Base-by-base conservation (phyloP, 257 asterid genomes). In the Echium plantagineum region DNA sequence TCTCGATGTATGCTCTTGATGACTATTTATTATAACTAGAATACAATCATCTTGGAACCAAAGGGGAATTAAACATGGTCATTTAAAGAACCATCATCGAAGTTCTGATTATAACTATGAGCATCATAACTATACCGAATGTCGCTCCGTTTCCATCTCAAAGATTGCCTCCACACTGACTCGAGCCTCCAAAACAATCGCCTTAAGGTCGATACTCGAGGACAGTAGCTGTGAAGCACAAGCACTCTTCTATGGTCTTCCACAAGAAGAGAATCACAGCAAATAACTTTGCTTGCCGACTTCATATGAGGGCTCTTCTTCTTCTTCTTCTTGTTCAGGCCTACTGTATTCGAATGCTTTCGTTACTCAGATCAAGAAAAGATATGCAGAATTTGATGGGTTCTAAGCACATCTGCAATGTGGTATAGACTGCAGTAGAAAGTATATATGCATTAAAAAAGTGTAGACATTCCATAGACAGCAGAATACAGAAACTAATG, bases 51-150 rank as follows among this genome's bases (percentile, higher is more conserved):
- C n/a, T n/a, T n/a, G n/a, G n/a, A n/a, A n/a, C n/a, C n/a, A n/a
- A n/a, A n/a, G n/a, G n/a, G n/a, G n/a, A n/a, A n/a, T n/a, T n/a
- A 76, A 18, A 63, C 67, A 55, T 59, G 72, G 21, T 76, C 81
- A 49, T 69, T 61, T 15, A 58, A 67, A 22, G 72, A 60, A 31
- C 84, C 90, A 35, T 78, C 78, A 55, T 83, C 90, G 52, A 80
- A 83, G 76, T 80, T 83, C 60, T 69, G 77, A 56, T 72, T 74
- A 69, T 83, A 83, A 63, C 86, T 83, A 35, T 65, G 66, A 47
- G 83, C 74, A 55, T 80, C 87, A 21, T 83, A 83, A 62, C 59
- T 78, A 71, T 66, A 78, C 63, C 74, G 55, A 15, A 42, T 55
- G 21, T 22, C 52, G 53, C 69, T 64, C 52, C 74, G 71, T 57